Conservation (phyloP, 2,329 filamentous ascomycete genomes). For the Pseudogymnoascus sp. region DNA sequence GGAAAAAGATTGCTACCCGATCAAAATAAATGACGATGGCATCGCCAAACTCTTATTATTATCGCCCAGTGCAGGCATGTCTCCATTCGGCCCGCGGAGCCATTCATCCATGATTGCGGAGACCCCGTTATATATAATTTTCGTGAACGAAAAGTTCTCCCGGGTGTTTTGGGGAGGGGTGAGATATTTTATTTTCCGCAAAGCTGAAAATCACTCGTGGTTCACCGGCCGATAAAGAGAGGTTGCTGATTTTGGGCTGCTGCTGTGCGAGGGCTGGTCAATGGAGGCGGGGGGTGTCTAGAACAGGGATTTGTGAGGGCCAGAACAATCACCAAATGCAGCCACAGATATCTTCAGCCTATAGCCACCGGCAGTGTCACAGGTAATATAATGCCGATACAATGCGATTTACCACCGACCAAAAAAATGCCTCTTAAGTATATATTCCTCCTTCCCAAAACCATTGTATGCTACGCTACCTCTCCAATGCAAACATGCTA, state of each 20-base stretch:
- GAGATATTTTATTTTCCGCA: background rate
- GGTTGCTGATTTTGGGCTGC: background rate
- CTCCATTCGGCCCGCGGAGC: constrained; percentile 1
- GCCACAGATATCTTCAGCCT: background rate
- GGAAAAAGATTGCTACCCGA: background rate
- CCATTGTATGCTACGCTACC: background rate
- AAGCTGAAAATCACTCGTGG: background rate
- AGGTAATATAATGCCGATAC: background rate
- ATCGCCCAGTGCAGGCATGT: background rate
- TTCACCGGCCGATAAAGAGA: background rate
- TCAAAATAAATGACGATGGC: background rate
- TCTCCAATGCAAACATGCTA: background rate
- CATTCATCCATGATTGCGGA: constrained; percentile 1
- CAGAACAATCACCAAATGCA: background rate
- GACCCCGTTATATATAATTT: background rate
- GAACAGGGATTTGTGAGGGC: constrained; percentile 1
- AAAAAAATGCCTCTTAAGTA: background rate
- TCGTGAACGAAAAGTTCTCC: background rate
- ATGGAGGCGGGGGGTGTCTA: background rate
- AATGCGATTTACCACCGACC: background rate
- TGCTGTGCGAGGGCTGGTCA: background rate
- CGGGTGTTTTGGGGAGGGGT: background rate
- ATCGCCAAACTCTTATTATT: constrained; percentile 4
- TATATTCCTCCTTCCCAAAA: background rate
- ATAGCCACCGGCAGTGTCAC: background rate